These are phyloP conservation scores for Blastobotrys elegans DNA, from an alignment of 1,139 yeast species.

Conservation along the genomic window DNA sequence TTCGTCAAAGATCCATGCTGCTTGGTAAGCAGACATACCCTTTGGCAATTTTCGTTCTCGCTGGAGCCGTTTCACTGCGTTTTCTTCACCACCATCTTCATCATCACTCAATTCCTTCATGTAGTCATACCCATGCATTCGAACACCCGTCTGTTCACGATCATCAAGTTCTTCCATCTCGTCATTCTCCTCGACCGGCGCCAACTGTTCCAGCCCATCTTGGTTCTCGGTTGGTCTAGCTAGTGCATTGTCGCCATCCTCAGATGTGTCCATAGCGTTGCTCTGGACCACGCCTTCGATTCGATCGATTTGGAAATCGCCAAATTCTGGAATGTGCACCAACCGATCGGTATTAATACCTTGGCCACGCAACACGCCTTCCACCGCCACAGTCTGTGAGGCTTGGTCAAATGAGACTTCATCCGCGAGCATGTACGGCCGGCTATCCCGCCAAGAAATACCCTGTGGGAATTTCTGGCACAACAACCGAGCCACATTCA, in stretches of 20 bases:
- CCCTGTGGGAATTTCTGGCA: conserved; percentile 87
- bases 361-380: conserved; percentile 82
- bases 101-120: conserved; percentile 38
- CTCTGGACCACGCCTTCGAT: conserved; percentile 35
- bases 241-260: conserved; percentile 26
- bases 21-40: conserved; percentile 92
- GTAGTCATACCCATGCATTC: conserved; percentile 67
- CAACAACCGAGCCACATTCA: conserved; percentile 64
- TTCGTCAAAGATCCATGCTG: conserved; percentile 81
- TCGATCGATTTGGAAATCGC: conserved; percentile 75
- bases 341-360: conserved; percentile 75
- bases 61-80: conserved; percentile 18
- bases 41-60: conserved; percentile 54
- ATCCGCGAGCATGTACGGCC: conserved; percentile 86
- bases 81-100: conserved; percentile 21
- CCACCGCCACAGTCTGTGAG: conserved; percentile 49
- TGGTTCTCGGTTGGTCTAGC: conserved; percentile 46
- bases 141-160: conserved; percentile 51
- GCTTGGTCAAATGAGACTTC: conserved; percentile 43
- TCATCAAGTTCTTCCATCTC: conserved; percentile 38
- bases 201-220: conserved; percentile 64
- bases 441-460: conserved; percentile 83
- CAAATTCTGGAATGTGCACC: conserved; percentile 82
- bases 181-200: conserved; percentile 46
- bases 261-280: conserved; percentile 33